Percentiles rank a stretch among this genome's conserved stretches.
phyloP scores from a whole-genome alignment of 176 grass and related monocot genomes.

The Rhynchospora breviuscula region DNA sequence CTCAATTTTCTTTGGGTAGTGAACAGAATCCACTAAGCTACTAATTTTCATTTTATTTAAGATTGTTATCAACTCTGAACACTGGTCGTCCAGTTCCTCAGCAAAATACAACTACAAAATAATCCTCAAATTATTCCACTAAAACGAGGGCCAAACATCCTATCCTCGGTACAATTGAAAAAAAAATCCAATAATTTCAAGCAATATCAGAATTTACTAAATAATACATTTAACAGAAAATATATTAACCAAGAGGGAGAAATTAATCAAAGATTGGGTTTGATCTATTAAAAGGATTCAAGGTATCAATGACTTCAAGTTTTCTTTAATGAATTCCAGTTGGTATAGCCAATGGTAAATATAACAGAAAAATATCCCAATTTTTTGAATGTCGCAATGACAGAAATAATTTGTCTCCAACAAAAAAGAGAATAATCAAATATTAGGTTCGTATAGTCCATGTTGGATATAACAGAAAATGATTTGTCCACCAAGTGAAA shows the following conservation, averaged over 20 bases:
- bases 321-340: not conserved
- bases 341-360: too few species aligned
- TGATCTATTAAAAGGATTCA: not conserved
- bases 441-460: not conserved
- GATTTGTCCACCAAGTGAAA: not conserved
- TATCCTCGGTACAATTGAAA: not conserved
- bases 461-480: not conserved
- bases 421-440: too few species aligned
- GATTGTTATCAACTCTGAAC: slow-evolving; percentile 4
- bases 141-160: not conserved
- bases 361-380: too few species aligned
- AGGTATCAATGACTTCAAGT: not conserved
- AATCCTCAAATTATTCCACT: not conserved
- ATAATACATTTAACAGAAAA: not conserved
- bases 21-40: not conserved
- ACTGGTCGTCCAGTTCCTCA: not conserved
- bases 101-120: not conserved
- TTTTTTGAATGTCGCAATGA: too few species aligned
- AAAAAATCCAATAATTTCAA: not conserved
- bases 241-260: not conserved
- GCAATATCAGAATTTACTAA: not conserved
- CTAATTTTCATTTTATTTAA: not conserved
- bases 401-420: too few species aligned
- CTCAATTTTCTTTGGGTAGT: not conserved
- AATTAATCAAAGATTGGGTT: not conserved